These are phyloP conservation scores for Balakata baccata DNA, from an alignment of 345 rosid genomes.

Conservation along the genomic window DNA sequence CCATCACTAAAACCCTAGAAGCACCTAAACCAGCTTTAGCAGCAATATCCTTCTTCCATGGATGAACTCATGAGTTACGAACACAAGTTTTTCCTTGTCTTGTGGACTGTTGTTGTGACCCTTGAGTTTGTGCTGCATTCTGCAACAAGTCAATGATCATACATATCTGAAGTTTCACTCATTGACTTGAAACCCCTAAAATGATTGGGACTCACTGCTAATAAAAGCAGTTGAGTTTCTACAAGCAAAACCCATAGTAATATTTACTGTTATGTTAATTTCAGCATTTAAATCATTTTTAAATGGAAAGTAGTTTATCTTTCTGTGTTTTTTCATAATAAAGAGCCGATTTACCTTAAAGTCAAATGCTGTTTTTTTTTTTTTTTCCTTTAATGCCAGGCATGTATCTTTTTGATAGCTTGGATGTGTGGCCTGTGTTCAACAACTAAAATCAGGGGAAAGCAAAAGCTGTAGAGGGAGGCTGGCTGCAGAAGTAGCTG, in stretches of 20 bases:
- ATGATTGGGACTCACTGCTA: background rate
- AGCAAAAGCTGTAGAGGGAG: slow-evolving; percentile 37
- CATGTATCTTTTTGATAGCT: slow-evolving; percentile 17
- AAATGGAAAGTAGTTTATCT: no score
- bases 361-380: background rate
- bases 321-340: no score
- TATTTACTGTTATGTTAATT: background rate
- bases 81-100: background rate
- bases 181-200: background rate
- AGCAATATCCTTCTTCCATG: no score
- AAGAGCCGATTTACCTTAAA: background rate
- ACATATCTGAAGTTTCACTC: background rate
- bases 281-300: background rate
- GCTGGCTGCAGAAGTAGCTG: slow-evolving; percentile 32
- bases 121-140: background rate
- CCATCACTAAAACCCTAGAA: background rate
- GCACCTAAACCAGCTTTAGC: background rate
- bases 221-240: background rate
- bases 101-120: background rate
- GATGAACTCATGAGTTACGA: background rate
- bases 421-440: slow-evolving; percentile 13
- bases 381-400: slow-evolving; percentile 6
- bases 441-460: slow-evolving; percentile 7
- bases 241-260: background rate
- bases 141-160: background rate